Percentiles rank a stretch among this genome's conserved stretches.
These are phyloP conservation scores for Coniochaeta sp. DNA, from an alignment of 2,329 filamentous ascomycete genomes.

Conservation along the genomic window DNA sequence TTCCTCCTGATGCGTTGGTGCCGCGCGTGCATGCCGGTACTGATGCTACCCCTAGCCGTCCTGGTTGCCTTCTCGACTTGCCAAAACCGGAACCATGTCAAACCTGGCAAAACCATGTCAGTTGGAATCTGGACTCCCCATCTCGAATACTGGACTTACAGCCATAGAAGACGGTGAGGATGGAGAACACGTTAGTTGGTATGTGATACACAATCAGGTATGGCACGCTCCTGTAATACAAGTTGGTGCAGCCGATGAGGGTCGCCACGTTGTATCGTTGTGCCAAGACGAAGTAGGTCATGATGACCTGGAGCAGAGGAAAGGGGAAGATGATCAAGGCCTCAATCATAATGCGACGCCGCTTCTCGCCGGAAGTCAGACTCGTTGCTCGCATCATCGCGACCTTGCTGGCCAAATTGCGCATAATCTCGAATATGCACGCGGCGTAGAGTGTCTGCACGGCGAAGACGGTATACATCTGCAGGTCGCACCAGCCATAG, in stretches of 20 bases:
- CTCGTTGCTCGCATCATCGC: conserved; percentile 32
- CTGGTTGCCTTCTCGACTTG: conserved; percentile 33
- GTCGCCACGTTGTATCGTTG: conserved; percentile 43
- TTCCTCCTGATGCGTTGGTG: conserved; percentile 41
- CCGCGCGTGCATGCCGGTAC: conserved; percentile 31
- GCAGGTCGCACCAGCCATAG: conserved; percentile 45
- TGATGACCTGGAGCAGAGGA: conserved; percentile 39
- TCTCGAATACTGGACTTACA: conserved; percentile 26
- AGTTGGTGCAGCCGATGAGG: conserved; percentile 40
- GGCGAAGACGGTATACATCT: conserved; percentile 27
- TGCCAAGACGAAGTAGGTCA: conserved; percentile 38
- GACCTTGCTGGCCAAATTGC: conserved; percentile 43
- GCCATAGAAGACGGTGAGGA: conserved; percentile 38
- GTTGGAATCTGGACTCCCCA: background rate
- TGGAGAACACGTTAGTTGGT: conserved; percentile 34
- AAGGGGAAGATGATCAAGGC: conserved; percentile 47
- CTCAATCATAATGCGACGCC: conserved; percentile 35
- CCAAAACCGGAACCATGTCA: conserved; percentile 41
- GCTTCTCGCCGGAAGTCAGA: conserved; percentile 31
- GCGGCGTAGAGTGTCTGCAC: conserved; percentile 37
- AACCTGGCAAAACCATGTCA: conserved; percentile 21
- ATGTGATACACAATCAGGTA: conserved; percentile 40
- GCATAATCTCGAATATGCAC: conserved; percentile 48
- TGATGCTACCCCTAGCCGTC: conserved; percentile 26
- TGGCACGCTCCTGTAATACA: conserved; percentile 37